phyloP scores from a whole-genome alignment of 306 rosid species.

The Cucumis melo region DNA sequence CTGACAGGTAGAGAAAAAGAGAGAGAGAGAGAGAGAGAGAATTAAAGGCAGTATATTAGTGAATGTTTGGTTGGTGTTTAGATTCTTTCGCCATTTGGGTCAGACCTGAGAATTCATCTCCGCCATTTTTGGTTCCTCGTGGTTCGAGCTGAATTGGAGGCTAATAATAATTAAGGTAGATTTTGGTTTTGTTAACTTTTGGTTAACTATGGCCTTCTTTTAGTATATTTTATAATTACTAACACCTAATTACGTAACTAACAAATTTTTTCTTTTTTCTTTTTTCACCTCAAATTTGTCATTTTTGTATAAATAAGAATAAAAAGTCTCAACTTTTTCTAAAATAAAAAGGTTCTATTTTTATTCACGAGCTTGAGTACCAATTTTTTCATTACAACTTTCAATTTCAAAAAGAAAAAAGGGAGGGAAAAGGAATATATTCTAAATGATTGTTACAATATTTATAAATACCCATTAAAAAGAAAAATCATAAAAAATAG shows the following conservation, averaged over 20 bases:
- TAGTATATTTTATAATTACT: not conserved
- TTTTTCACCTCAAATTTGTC: no score
- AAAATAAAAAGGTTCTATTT: no score
- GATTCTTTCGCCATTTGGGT: not conserved
- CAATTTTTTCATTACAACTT: no score
- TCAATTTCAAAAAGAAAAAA: no score
- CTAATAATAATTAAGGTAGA: not conserved
- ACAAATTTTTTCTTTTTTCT: no score
- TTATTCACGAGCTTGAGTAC: no score
- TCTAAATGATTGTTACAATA: no score
- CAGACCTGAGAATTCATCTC: not conserved
- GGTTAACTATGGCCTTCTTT: not conserved
- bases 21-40: slow-evolving; percentile 10
- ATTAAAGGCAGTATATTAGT: not conserved
- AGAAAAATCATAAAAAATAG: no score
- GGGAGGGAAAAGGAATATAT: no score
- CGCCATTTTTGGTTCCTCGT: not conserved
- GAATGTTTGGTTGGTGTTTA: not conserved
- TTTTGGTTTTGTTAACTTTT: not conserved
- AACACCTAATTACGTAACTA: not conserved
- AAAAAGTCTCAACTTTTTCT: no score
- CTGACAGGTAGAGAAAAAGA: not conserved
- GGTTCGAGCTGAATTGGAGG: not conserved
- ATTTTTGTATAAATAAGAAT: no score
- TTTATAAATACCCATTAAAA: no score